Evolutionary conservation across 1,139 yeast genomes (phyloP).

Genomic region (Kazachstania sp.): DNA sequence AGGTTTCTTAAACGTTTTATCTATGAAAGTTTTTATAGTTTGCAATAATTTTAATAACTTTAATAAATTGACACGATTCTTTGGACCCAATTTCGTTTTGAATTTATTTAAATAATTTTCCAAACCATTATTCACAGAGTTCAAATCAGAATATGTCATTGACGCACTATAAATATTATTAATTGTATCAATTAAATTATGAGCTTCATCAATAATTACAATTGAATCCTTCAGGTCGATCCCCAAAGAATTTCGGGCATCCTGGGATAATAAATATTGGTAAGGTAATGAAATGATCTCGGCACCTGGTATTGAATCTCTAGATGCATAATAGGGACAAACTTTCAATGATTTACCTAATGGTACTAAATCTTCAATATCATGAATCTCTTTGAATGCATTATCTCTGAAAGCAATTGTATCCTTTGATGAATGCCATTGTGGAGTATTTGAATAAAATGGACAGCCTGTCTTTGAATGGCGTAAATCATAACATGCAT

Average conservation of each 20-base stretch:
- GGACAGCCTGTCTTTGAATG: slow-evolving; percentile 45
- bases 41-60: slow-evolving; percentile 55
- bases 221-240: slow-evolving; percentile 56
- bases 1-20: slow-evolving; percentile 31
- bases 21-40: slow-evolving; percentile 42
- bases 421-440: slow-evolving; percentile 27
- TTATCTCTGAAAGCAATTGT: slow-evolving; percentile 48
- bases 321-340: slow-evolving; percentile 78
- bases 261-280: slow-evolving; percentile 61
- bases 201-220: slow-evolving; percentile 88
- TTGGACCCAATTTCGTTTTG: slow-evolving; percentile 54
- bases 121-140: slow-evolving; percentile 35
- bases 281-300: slow-evolving; percentile 84
- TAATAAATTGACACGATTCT: slow-evolving; percentile 61
- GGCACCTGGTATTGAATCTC: slow-evolving; percentile 46
- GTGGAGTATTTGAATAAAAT: slow-evolving; percentile 33
- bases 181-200: slow-evolving; percentile 73
- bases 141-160: slow-evolving; percentile 45
- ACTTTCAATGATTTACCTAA: slow-evolving; percentile 50
- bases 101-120: slow-evolving; percentile 53
- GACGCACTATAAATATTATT: slow-evolving; percentile 59
- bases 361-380: slow-evolving; percentile 69
- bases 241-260: slow-evolving; percentile 53
- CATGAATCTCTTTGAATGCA: slow-evolving; percentile 55
- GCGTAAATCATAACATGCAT: slow-evolving; percentile 72